Evolutionary conservation across 2,329 filamentous ascomycete species (phyloP), one percentile per base, ranked within the genome.

Genomic region (Penicillium sp.): DNA sequence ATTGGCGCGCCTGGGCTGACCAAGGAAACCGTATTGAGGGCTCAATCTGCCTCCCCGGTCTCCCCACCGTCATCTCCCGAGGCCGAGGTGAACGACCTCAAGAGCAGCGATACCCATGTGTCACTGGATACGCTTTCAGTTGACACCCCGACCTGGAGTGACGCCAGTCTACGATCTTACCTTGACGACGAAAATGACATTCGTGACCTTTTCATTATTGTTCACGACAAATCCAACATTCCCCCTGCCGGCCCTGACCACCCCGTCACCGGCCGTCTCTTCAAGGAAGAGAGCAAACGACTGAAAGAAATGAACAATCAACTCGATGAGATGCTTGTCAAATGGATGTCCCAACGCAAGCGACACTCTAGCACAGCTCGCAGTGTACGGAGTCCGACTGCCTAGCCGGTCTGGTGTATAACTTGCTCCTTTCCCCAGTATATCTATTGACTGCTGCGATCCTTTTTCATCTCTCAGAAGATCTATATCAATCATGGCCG

Each of bases 131-230:
- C 81, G 4, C 83, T 85, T 31, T 83, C 84, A 25, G 81, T 84
- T 31, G 69, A 71, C 15, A 83, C 84, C 20, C 83, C 88, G 28
- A 86, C 87, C 0, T 99, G 95, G 95, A 94, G 92, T 63, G 94
- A 98, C 75, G 83, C 87, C 57, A 91, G 88, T 68, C 84, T 99
- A 31, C 87, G 92, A 60, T 89, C 90, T 14, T 99, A 97, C 77
- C 90, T 98, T 69, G 94, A 98, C 66, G 92, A 95, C 67, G 88
- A 91, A 61, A 88, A 88, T 37, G 92, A 96, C 63, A 92, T 99
- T 66, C 87, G 91, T 53, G 94, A 99, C 73, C 85, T 98, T 73
- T 83, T 98, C 54, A 85, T 93, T 39, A 90, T 99, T 61, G 92
- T 99, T 31, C 93, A 96, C 72, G 93, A 98, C 77, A 96, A 93